Conservation (phyloP, 768 basidiomycete genomes). For the Psilocybe cyanescens region DNA sequence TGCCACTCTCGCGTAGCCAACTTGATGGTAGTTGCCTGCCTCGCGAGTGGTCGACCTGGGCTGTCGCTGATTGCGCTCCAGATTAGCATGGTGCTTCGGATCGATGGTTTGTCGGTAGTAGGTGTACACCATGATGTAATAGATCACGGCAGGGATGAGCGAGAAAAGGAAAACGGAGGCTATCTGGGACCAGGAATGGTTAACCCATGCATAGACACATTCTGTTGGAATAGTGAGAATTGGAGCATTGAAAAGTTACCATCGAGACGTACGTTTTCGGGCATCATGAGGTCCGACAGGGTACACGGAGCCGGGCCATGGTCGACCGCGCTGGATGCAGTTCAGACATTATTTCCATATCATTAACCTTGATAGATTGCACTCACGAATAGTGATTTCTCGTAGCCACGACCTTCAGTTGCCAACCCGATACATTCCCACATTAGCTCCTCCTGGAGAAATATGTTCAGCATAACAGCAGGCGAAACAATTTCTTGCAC, state of each 20-base stretch:
- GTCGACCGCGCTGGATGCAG: conserved; percentile 30
- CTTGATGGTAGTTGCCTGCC: conserved; percentile 10
- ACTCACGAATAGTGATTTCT: conserved; percentile 43
- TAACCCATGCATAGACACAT: conserved; percentile 42
- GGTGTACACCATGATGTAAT: conserved; percentile 39
- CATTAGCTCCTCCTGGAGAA: conserved; percentile 39
- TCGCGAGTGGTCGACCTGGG: neutral
- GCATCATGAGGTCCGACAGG: conserved; percentile 29
- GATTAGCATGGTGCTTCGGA: conserved; percentile 38
- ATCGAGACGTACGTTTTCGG: conserved; percentile 35
- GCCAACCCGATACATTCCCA: conserved; percentile 39
- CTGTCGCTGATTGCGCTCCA: conserved; percentile 17
- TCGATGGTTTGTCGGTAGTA: conserved; percentile 45
- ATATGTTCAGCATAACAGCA: neutral
- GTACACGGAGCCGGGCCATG: conserved; percentile 33
- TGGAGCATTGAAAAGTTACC: neutral
- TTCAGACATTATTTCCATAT: neutral
- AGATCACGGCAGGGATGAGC: conserved; percentile 37
- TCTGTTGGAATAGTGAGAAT: conserved; percentile 24
- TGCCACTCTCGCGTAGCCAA: conserved; percentile 22
- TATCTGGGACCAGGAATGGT: conserved; percentile 40
- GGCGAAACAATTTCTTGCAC: conserved; percentile 15
- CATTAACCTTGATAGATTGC: neutral
- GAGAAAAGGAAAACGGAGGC: conserved; percentile 41
- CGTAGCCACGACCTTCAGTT: conserved; percentile 32